Evolutionary conservation across 768 basidiomycete genomes (phyloP).

Genomic region (Mycena vulgaris): DNA sequence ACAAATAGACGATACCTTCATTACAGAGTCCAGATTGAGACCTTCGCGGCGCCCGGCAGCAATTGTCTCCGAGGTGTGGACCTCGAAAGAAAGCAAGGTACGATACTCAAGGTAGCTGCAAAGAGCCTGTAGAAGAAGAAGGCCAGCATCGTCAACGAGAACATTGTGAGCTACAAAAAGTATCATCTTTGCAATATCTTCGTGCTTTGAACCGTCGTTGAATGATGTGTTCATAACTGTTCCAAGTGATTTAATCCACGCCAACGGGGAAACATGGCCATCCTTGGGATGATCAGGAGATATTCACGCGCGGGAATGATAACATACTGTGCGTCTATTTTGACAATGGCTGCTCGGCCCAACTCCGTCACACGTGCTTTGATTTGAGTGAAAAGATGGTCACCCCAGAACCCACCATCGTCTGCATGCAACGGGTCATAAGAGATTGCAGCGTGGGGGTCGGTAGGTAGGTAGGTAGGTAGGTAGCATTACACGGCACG

Average conservation of each 20-base stretch:
- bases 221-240: constrained; percentile 48
- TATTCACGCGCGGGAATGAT: neutral
- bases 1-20: constrained; percentile 46
- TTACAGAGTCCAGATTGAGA: constrained; percentile 26
- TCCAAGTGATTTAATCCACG: constrained; percentile 43
- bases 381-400: no score
- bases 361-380: constrained; percentile 39
- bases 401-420: no score
- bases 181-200: constrained; percentile 53
- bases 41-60: no score
- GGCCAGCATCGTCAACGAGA: no score
- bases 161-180: constrained; percentile 49
- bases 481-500: no score
- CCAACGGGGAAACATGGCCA: constrained; percentile 51
- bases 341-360: constrained; percentile 22
- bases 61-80: no score
- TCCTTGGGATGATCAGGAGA: constrained; percentile 31
- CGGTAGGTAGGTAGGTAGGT: no score
- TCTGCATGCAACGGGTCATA: no score
- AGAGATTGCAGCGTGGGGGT: no score
- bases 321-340: constrained; percentile 44
- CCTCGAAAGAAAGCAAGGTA: constrained; percentile 47
- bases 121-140: no score
- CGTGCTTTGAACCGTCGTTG: constrained; percentile 52
- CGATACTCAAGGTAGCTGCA: constrained; percentile 49